Conservation (phyloP, 139 green algal genomes). For the Pseudopediastrum boryanum region DNA sequence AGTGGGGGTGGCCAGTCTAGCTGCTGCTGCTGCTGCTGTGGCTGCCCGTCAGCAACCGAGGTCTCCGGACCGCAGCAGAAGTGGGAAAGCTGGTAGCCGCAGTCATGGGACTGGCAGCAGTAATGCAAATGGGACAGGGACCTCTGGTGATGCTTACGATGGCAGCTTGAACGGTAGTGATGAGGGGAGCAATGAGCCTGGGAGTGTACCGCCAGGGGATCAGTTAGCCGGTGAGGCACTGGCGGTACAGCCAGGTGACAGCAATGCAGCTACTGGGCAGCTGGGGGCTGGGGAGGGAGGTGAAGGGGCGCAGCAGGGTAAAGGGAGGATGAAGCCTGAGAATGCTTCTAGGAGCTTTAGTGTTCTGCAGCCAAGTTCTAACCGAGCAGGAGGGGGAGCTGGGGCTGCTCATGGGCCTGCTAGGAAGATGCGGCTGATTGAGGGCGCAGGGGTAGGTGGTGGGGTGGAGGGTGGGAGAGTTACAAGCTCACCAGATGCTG, state of each 20-base stretch:
- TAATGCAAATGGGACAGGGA: slow-evolving; percentile 28
- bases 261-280: not conserved
- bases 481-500: too few relatives aligned
- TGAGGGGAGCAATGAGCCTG: slow-evolving; percentile 56
- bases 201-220: slow-evolving; percentile 39
- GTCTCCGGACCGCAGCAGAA: slow-evolving; percentile 24
- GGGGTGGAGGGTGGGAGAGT: too few relatives aligned
- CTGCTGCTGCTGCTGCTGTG: not conserved
- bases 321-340: not conserved
- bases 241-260: slow-evolving; percentile 23
- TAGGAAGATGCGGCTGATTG: too few relatives aligned
- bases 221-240: too few relatives aligned
- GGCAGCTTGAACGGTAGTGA: slow-evolving; percentile 53
- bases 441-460: too few relatives aligned
- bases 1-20: not conserved
- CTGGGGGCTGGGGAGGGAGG: not conserved
- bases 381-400: too few relatives aligned
- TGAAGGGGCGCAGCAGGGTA: slow-evolving; percentile 6
- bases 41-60: not conserved
- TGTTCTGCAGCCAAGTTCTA: slow-evolving; percentile 30
- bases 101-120: slow-evolving; percentile 20
- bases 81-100: slow-evolving; percentile 23
- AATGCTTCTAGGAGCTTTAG: slow-evolving; percentile 20
- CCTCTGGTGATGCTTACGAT: slow-evolving; percentile 36
- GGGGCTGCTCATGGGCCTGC: too few relatives aligned